phyloP scores from a whole-genome alignment of 495 filamentous ascomycete genomes.

The Annulohypoxylon bovei region DNA sequence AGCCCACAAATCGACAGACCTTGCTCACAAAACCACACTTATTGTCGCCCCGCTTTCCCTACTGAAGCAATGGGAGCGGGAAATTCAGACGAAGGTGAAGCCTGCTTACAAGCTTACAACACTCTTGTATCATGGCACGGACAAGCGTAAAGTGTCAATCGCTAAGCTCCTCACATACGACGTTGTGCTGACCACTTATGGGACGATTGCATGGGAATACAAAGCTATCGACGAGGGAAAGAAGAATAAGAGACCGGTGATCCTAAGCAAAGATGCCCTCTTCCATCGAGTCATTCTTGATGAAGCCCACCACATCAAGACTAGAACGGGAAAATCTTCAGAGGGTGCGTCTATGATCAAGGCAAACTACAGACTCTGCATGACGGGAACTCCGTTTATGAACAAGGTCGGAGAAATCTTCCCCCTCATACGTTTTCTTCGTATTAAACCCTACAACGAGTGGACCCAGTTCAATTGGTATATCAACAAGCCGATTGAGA shows the following conservation, averaged over 20 bases:
- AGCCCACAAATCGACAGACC: constrained; percentile 70
- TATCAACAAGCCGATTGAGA: constrained; percentile 44
- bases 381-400: constrained; percentile 96
- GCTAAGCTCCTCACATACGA: constrained; percentile 74
- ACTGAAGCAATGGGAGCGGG: constrained; percentile 88
- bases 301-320: constrained; percentile 96
- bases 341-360: constrained; percentile 69
- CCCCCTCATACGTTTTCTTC: constrained; percentile 81
- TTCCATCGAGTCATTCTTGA: constrained; percentile 92
- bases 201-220: constrained; percentile 76
- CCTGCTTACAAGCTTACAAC: constrained; percentile 67
- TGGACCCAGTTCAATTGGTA: constrained; percentile 64
- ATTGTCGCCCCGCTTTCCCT: constrained; percentile 89
- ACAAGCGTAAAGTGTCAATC: constrained; percentile 57
- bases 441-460: constrained; percentile 81
- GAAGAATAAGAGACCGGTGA: constrained; percentile 26
- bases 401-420: constrained; percentile 86
- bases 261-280: constrained; percentile 70
- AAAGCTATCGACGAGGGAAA: constrained; percentile 54
- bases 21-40: constrained; percentile 71
- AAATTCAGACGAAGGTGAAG: constrained; percentile 79
- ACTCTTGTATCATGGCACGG: constrained; percentile 72
- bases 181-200: constrained; percentile 91
- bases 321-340: constrained; percentile 73
- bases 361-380: constrained; percentile 77